phyloP scores from a whole-genome alignment of 2,329 filamentous ascomycete species.

The Escovopsis sp. region DNA sequence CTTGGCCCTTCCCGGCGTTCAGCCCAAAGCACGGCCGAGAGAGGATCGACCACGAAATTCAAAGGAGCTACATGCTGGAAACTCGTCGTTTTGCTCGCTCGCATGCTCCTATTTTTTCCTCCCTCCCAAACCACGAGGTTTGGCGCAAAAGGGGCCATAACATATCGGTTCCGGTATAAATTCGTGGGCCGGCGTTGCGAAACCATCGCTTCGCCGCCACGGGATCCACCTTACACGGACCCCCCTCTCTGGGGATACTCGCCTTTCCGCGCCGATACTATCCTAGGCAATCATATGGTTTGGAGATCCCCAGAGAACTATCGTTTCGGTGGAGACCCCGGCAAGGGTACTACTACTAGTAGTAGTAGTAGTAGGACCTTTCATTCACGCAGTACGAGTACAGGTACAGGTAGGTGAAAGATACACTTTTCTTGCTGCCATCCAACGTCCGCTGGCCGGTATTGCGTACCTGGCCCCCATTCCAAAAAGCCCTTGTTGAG shows the following conservation, averaged over 20 bases:
- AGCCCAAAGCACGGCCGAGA: too few species aligned
- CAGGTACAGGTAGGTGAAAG: too few species aligned
- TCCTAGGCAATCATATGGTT: too few species aligned
- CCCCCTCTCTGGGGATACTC: not conserved
- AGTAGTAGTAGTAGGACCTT: too few species aligned
- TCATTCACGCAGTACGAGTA: too few species aligned
- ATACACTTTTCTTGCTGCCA: too few species aligned
- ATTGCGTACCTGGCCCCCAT: not conserved
- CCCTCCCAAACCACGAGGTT: not conserved
- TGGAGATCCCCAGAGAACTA: too few species aligned
- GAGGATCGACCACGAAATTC: too few species aligned
- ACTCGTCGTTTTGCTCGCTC: not conserved
- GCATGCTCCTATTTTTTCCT: not conserved
- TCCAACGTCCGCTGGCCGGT: not conserved
- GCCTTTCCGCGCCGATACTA: not conserved
- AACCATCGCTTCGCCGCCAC: constrained; percentile 4
- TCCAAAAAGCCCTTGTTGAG: not conserved
- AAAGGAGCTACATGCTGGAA: too few species aligned
- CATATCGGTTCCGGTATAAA: constrained; percentile 20
- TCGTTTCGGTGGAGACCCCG: too few species aligned
- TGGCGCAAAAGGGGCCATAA: not conserved
- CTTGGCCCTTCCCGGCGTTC: too few species aligned
- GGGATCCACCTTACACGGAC: constrained; percentile 4
- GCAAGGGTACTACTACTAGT: too few species aligned
- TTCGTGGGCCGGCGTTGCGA: constrained; percentile 14